A percentile compares a stretch with the other conserved stretches of the same genome.
Conservation (phyloP, 208 protist genomes). For the Angomonas desouzai region DNA sequence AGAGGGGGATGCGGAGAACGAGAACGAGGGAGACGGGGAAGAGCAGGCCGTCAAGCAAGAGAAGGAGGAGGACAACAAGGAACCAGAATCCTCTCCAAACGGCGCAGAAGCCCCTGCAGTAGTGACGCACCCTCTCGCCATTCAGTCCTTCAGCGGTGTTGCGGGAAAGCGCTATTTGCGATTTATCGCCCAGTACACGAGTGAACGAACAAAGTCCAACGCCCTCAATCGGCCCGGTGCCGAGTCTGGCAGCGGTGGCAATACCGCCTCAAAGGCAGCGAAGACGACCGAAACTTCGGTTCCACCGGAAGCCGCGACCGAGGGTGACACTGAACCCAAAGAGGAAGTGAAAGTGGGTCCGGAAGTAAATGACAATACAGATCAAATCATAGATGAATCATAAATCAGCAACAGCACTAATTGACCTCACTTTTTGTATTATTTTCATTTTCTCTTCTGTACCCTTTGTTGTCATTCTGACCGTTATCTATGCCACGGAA, state of each 20-base stretch:
- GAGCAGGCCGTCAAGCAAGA: conserved; percentile 10
- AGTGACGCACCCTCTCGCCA: conserved; percentile 56
- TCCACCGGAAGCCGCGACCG: not conserved
- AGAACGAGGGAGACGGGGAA: not conserved
- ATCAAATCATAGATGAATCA: conserved; percentile 6
- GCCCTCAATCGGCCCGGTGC: conserved; percentile 28
- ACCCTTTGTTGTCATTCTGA: not conserved
- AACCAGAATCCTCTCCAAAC: not conserved
- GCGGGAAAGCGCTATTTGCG: conserved; percentile 58
- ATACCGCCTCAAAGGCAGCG: not conserved
- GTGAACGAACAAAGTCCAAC: conserved; percentile 69
- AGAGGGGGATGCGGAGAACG: conserved; percentile 3
- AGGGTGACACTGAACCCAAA: not conserved
- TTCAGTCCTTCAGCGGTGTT: conserved; percentile 37
- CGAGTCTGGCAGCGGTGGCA: too few relatives aligned
- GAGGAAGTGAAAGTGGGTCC: not conserved
- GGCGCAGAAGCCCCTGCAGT: conserved; percentile 1
- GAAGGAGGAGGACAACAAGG: conserved; percentile 10
- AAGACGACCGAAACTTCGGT: not conserved
- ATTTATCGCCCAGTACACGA: conserved; percentile 74
- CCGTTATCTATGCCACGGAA: too few relatives aligned
- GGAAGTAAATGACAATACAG: conserved; percentile 6
- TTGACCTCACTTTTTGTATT: not conserved
- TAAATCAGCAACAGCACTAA: not conserved
- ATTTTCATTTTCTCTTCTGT: not conserved